These are phyloP conservation scores for Thelonectria blattea DNA, from an alignment of 2,329 filamentous ascomycete species.

Conservation along the genomic window DNA sequence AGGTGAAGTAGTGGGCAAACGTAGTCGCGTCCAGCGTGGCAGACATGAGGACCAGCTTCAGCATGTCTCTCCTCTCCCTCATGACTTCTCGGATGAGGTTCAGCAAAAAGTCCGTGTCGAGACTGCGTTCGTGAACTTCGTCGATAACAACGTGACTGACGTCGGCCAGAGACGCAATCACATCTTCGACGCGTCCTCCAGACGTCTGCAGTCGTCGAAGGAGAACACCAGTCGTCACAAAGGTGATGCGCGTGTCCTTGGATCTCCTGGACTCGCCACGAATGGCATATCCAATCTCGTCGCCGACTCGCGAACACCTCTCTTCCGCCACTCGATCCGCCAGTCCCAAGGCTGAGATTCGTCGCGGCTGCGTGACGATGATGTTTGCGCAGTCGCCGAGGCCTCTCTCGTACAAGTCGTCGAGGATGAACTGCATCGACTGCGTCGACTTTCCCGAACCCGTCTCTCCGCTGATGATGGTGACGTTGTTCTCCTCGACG, in stretches of 20 bases:
- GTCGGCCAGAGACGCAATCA: conserved; percentile 81
- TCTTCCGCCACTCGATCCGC: conserved; percentile 96
- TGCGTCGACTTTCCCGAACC: conserved; percentile 97
- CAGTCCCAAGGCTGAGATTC: conserved; percentile 92
- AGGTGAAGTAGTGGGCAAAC: conserved; percentile 84
- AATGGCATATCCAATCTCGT: conserved; percentile 91
- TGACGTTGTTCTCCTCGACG: conserved; percentile 81
- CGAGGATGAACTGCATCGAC: conserved; percentile 92
- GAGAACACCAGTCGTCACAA: conserved; percentile 94
- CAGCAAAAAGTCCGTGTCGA: conserved; percentile 94
- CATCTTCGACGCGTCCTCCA: conserved; percentile 78
- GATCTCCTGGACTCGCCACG: conserved; percentile 84
- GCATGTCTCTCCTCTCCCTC: conserved; percentile 72
- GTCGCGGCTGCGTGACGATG: conserved; percentile 91
- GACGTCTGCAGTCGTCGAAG: conserved; percentile 90
- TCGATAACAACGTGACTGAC: conserved; percentile 96
- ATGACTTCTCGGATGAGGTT: conserved; percentile 86
- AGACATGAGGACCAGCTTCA: conserved; percentile 95
- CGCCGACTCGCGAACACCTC: conserved; percentile 78
- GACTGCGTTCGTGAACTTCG: conserved; percentile 92
- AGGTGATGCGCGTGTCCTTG: conserved; percentile 83
- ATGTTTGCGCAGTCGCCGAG: conserved; percentile 84
- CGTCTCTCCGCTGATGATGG: conserved; percentile 96
- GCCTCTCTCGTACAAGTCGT: conserved; percentile 80
- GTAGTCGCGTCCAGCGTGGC: conserved; percentile 89